Evolutionary conservation across 177 flowering plant genomes (phyloP), one percentile per base, ranked within the genome.

Genomic region (Vitis hybrid): DNA sequence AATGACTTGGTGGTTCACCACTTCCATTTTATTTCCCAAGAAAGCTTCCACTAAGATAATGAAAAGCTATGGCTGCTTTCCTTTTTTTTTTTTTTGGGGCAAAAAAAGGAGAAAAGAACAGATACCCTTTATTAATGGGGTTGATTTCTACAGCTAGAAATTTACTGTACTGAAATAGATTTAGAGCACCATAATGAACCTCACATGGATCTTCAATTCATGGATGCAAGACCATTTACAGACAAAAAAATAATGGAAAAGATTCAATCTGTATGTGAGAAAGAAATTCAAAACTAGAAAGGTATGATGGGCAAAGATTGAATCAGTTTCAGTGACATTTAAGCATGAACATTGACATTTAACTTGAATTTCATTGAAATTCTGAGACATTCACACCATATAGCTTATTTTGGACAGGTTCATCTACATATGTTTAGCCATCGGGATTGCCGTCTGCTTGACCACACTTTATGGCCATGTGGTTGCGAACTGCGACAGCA

Each of bases 361-460:
- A 40, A 40, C 8, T 3, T 30, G 17, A 40, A 35, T 54, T 30
- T 21, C 50, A 52, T 35, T 17, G 17, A 21, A 21, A 24, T 3
- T 62, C 48, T 17, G 12, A 24, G 13, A 24, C 17, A 40, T 35
- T 40, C 18, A 54, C 24, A 40, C 46, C 46, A 40, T 69, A 40
- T 40, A 11, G 35, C 10, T 68, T 54, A 18, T 68, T 11, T 68
- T 72, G 55, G 68, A 63, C 87, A 87, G 91, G 91, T 87, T 87
- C 72, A 80, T 87, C 74, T 76, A 75, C 69, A 69, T 82, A 60
- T 84, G 76, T 73, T 66, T 87, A 27, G 83, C 74, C 24, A 72
- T 81, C 40, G 88, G 91, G 49, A 85, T 87, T 11, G 76, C 74
- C 8, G 81, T 79, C 52, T 85, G 87, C 78, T 72, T 87, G 60